Base-by-base conservation (phyloP, 1,139 yeast species). In the Pichia sp. region DNA sequence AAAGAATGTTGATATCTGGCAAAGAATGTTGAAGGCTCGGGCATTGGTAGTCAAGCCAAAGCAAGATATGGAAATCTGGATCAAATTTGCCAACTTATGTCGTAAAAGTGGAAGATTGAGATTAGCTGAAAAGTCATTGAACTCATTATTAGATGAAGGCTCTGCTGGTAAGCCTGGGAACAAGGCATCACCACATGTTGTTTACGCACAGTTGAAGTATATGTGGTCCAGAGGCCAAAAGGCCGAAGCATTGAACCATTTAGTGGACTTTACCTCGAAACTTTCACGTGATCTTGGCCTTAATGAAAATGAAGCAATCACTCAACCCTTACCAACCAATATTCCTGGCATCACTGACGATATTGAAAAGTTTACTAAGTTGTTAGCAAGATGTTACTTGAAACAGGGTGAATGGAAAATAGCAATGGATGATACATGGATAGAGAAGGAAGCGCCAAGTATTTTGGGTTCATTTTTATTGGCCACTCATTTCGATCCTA, bases 401-500 rank as follows among this genome's bases (percentile, higher is more conserved):
- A 95, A 93, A 65, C 99, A 93, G 72, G 99, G 99, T 62, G 97
- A 93, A 70, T 95, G 99, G 99, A 95, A 90, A 64, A 88, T 90
- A 56, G 86, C 89, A 0, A 72, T 92, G 62, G 84, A 85, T 58
- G 80, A 77, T 52, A 81, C 82, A 58, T 92, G 97, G 96, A 80
- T 90, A 65, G 79, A 84, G 19, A 78, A 76, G 43, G 96, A 87
- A 61, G 84, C 90, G 0, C 82, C 88, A 3, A 89, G 86, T 49
- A 90, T 95, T 60, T 75, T 95, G 59, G 97, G 97, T 11, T 92
- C 98, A 0, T 95, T 90, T 68, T 75, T 92, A 56, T 76, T 93
- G 61, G 98, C 99, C 0, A 93, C 99, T 0, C 97, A 92, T 68
- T 93, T 93, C 69, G 98, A 93, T 67, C 78, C 81, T 49, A 80